These are phyloP conservation scores for Neurospora sp. DNA, from an alignment of 495 filamentous ascomycete species.

Conservation along the genomic window DNA sequence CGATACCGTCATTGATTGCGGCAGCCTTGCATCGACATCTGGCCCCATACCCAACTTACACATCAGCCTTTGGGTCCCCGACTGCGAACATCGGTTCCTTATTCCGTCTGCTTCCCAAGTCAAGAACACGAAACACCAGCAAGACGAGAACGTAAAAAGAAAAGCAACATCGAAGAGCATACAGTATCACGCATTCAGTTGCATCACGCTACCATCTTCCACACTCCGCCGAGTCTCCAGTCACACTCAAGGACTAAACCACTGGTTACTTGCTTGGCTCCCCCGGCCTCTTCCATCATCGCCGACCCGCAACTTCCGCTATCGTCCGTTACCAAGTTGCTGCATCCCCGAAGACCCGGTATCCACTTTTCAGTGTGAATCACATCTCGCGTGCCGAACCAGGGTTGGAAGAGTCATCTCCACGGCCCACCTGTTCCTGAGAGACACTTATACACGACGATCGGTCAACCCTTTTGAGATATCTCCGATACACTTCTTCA, in stretches of 20 bases:
- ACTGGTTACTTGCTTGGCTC: slow-evolving; percentile 2
- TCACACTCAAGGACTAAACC: not conserved
- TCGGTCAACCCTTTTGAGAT: slow-evolving; percentile 13
- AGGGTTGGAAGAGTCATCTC: slow-evolving; percentile 39
- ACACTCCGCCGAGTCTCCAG: not conserved
- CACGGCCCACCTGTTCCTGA: slow-evolving; percentile 34
- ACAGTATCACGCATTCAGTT: not conserved
- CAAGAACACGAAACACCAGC: not conserved
- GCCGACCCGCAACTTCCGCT: slow-evolving; percentile 6
- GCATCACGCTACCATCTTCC: slow-evolving; percentile 2
- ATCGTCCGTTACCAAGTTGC: slow-evolving; percentile 15
- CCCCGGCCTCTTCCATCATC: slow-evolving; percentile 15
- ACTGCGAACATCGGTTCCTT: not conserved
- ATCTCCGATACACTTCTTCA: not conserved
- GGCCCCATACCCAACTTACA: not conserved
- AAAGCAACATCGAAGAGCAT: not conserved
- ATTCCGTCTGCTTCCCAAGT: not conserved
- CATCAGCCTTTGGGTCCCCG: not conserved
- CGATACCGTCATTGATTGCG: not conserved
- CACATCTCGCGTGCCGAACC: slow-evolving; percentile 25
- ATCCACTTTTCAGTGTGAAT: slow-evolving; percentile 20
- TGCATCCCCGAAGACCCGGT: not conserved
- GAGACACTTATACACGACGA: slow-evolving; percentile 20
- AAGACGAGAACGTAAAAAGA: not conserved
- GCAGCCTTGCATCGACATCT: not conserved